Conservation (phyloP, 2,329 filamentous ascomycete species). For the Alternaria novae-zelandiae region DNA sequence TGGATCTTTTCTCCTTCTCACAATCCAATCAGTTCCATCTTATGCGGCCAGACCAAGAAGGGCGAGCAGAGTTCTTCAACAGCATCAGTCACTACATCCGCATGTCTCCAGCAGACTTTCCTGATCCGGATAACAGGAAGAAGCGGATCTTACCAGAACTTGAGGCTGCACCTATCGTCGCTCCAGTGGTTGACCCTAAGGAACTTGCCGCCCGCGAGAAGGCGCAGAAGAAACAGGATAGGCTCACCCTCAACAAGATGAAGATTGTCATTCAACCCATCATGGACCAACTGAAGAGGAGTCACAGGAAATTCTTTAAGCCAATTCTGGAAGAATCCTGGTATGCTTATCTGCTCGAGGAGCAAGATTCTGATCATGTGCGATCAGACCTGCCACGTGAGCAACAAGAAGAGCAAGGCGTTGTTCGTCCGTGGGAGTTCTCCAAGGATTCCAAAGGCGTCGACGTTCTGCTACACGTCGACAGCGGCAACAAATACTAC, state of each 20-base stretch:
- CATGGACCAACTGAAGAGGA: constrained; percentile 94
- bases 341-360: constrained; percentile 83
- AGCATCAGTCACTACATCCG: constrained; percentile 76
- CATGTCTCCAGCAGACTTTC: constrained; percentile 83
- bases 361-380: constrained; percentile 74
- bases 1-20: constrained; percentile 85
- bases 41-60: constrained; percentile 67
- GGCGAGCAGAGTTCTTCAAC: constrained; percentile 80
- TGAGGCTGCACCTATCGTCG: constrained; percentile 69
- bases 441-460: constrained; percentile 80
- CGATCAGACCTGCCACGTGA: constrained; percentile 65
- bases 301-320: constrained; percentile 86
- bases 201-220: constrained; percentile 82
- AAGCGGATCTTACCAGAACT: constrained; percentile 81
- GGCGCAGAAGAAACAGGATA: constrained; percentile 79
- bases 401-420: constrained; percentile 59
- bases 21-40: constrained; percentile 77
- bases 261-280: constrained; percentile 91
- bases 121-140: constrained; percentile 84
- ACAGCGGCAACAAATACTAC: constrained; percentile 86
- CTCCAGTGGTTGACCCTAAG: constrained; percentile 58
- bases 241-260: constrained; percentile 81
- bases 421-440: constrained; percentile 77
- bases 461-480: constrained; percentile 75
- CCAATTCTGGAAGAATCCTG: constrained; percentile 73